Conservation (phyloP, 805 yeast species). For the Pichia rugopelliculosa region DNA sequence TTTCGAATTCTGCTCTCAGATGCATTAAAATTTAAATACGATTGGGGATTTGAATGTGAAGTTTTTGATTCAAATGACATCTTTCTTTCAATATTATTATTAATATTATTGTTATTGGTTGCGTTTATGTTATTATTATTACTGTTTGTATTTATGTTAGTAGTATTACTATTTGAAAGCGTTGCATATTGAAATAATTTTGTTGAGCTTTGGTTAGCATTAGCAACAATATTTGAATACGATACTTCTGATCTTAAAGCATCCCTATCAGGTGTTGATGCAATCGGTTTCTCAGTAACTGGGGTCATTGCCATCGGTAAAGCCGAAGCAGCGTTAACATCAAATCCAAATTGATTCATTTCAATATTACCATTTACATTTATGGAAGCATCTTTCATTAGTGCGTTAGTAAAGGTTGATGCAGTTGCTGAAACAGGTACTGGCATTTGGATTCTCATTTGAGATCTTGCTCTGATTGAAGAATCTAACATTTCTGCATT, state of each 20-base stretch:
- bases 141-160: background rate
- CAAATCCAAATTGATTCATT: slow-evolving; percentile 32
- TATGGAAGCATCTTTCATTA: background rate
- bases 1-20: background rate
- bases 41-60: background rate
- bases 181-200: background rate
- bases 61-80: slow-evolving; percentile 1
- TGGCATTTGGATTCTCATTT: slow-evolving; percentile 68
- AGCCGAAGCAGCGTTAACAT: slow-evolving; percentile 62
- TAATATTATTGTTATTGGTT: background rate
- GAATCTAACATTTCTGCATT: slow-evolving; percentile 22
- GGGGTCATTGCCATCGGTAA: slow-evolving; percentile 74
- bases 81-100: slow-evolving; percentile 2
- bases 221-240: background rate
- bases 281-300: slow-evolving; percentile 46
- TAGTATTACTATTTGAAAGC: background rate
- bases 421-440: slow-evolving; percentile 40
- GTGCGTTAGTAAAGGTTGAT: background rate
- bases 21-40: background rate
- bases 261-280: slow-evolving; percentile 9
- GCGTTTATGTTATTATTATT: background rate
- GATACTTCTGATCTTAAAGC: background rate
- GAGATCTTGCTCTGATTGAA: slow-evolving; percentile 38
- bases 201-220: background rate
- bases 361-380: slow-evolving; percentile 18